Evolutionary conservation across 768 basidiomycete species (phyloP), one percentile per base, ranked within the genome.

Genomic region (Cystofilobasidium ferigula): DNA sequence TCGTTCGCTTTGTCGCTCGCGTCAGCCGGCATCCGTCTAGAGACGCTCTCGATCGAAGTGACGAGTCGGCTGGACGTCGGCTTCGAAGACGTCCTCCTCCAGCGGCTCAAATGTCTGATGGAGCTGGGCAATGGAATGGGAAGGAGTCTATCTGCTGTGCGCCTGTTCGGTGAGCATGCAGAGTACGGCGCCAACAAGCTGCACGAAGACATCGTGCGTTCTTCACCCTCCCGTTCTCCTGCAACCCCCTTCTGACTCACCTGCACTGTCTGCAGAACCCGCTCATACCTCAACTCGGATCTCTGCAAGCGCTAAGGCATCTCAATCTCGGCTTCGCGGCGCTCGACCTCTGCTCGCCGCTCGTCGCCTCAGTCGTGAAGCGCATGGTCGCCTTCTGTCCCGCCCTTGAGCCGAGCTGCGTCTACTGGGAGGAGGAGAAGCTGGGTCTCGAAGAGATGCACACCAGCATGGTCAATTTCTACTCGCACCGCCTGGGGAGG

Each of bases 341-440:
- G 14, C 51, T 54, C 28, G 51, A 54, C 28, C 1, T 28, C 9
- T 54, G 28, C 18, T 54, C 51, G 3, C 51, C 51, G 16, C 51
- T 54, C 14, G 28, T 54, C 28, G 51, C 51, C 28, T 2, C 10
- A 7, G 3, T 54, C 51, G 51, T 54, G 28, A 18, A 16, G 28
- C 20, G 8, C 2, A 16, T 28, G 2, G 3, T 30, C 28, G 28
- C 6, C 26, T 5, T 32, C 28, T 54, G 51, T 28, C 51, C 51
- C 6, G 10, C 28, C 6, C 51, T 54, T 6, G 7, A 1, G 13
- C 9, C 51, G 8, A 28, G 30, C 16, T 6, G 6, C 4, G 28
- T 54, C 14, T 54, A 32, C 28, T 54, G 51, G 51, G 30, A 30
- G 30, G 51, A 54, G 51, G 51, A 54, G 30, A 54, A 54, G 20